Percentiles rank a stretch among this genome's conserved stretches.
These are phyloP conservation scores for Amoeboradix gromovi DNA, from an alignment of 371 early-diverging fungal species.

Conservation along the genomic window DNA sequence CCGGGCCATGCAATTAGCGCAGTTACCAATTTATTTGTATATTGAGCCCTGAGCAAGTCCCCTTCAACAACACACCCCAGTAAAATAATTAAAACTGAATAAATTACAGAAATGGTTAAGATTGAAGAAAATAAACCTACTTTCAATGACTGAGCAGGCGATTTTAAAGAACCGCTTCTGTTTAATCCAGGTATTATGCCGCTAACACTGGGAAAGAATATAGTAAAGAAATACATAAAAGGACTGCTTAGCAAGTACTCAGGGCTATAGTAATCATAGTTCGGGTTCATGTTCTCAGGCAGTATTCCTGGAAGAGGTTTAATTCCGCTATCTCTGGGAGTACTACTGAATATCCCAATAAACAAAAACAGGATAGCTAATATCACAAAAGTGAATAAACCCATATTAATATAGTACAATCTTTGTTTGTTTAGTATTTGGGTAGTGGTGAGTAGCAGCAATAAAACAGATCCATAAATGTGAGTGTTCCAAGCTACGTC, in stretches of 20 bases:
- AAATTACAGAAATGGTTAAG: slow-evolving; percentile 4
- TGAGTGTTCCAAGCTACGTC: neutral
- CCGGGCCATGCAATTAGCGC: slow-evolving; percentile 7
- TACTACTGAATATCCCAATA: neutral
- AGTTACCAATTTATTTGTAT: neutral
- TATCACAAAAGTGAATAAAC: neutral
- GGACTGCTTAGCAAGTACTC: neutral
- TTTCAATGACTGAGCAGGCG: slow-evolving; percentile 7
- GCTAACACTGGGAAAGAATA: slow-evolving; percentile 11
- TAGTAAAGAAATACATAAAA: neutral
- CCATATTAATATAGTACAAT: neutral
- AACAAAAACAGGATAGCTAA: neutral
- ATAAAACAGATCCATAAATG: neutral
- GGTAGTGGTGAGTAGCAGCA: neutral
- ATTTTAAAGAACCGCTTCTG: slow-evolving; percentile 4
- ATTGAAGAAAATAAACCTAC: slow-evolving; percentile 7
- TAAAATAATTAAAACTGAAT: slow-evolving; percentile 1
- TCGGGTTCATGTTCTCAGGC: neutral
- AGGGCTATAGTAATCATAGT: neutral
- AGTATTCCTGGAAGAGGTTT: neutral
- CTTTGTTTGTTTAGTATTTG: neutral
- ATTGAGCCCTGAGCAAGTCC: slow-evolving; percentile 2
- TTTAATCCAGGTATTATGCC: slow-evolving; percentile 10
- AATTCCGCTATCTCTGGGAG: neutral
- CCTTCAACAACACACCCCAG: slow-evolving; percentile 3